phyloP scores from a whole-genome alignment of 1,284 basidiomycete genomes.

The Sporisorium reilianum region DNA sequence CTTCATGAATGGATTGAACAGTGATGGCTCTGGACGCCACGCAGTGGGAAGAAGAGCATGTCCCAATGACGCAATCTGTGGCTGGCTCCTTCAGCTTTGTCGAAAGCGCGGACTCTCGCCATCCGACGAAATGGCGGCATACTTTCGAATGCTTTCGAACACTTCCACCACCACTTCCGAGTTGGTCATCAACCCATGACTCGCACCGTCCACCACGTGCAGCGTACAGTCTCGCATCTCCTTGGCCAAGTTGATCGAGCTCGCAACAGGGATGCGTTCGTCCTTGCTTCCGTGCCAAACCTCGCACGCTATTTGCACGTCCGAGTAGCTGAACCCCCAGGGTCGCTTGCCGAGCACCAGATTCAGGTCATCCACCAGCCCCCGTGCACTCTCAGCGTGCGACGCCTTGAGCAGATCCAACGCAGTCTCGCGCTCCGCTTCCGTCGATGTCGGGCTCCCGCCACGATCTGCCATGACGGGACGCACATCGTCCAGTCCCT shows the following conservation, averaged over 20 bases:
- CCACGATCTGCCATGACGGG: neutral
- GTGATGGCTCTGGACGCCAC: neutral
- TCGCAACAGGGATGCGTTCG: slow-evolving; percentile 87
- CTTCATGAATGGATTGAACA: no score
- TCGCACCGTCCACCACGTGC: slow-evolving; percentile 84
- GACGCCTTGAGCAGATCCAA: slow-evolving; percentile 90
- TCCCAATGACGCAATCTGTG: neutral
- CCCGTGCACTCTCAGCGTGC: slow-evolving; percentile 90
- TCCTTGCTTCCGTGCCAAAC: slow-evolving; percentile 95
- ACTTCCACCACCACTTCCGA: slow-evolving; percentile 55
- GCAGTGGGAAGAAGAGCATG: neutral
- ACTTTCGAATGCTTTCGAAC: slow-evolving; percentile 52
- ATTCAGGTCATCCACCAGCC: slow-evolving; percentile 88
- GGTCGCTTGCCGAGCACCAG: slow-evolving; percentile 86
- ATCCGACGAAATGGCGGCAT: neutral
- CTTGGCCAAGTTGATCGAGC: slow-evolving; percentile 87
- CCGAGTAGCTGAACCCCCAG: slow-evolving; percentile 75
- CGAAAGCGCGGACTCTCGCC: neutral
- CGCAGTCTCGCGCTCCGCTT: slow-evolving; percentile 65
- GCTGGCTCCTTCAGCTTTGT: neutral
- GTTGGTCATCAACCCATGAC: slow-evolving; percentile 91
- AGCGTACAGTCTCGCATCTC: slow-evolving; percentile 84
- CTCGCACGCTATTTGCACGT: slow-evolving; percentile 82
- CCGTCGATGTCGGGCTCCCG: slow-evolving; percentile 1
- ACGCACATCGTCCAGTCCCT: slow-evolving; percentile 9